A percentile compares a stretch with the other conserved stretches of the same genome.
Evolutionary conservation across 495 filamentous ascomycete species (phyloP).

Genomic region (Letharia columbiana): DNA sequence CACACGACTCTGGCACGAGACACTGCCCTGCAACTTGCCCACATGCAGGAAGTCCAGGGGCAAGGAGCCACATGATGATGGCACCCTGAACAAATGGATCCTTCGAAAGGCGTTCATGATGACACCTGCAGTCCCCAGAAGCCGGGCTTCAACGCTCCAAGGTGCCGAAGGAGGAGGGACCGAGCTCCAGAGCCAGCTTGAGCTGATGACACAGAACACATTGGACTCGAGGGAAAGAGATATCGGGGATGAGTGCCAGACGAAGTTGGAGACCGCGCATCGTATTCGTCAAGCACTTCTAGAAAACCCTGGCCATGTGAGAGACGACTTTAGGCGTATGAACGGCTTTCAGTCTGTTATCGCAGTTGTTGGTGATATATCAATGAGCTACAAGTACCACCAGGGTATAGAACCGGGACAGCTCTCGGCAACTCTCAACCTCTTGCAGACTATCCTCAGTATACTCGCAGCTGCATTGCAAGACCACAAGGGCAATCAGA

Average conservation of each 20-base stretch:
- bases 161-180: constrained; percentile 11
- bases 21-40: constrained; percentile 13
- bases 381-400: constrained; percentile 6
- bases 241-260: constrained; percentile 8
- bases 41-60: background rate
- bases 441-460: constrained; percentile 61
- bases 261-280: constrained; percentile 19
- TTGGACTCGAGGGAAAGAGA: background rate
- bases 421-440: constrained; percentile 52
- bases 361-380: constrained; percentile 45
- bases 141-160: constrained; percentile 20
- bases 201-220: constrained; percentile 4
- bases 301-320: constrained; percentile 40
- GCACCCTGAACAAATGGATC: constrained; percentile 5
- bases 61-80: constrained; percentile 6
- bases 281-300: constrained; percentile 48
- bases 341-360: constrained; percentile 69
- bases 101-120: background rate
- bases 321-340: constrained; percentile 78
- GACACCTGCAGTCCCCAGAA: background rate
- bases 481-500: constrained; percentile 75
- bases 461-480: constrained; percentile 68
- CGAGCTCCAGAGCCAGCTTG: constrained; percentile 22
- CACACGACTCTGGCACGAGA: constrained; percentile 21
- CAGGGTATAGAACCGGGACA: constrained; percentile 47